Percentiles rank a stretch among this genome's conserved stretches.
Evolutionary conservation across 352 stramenopile genomes (phyloP).

Genomic region (Phytophthora nicotianae): DNA sequence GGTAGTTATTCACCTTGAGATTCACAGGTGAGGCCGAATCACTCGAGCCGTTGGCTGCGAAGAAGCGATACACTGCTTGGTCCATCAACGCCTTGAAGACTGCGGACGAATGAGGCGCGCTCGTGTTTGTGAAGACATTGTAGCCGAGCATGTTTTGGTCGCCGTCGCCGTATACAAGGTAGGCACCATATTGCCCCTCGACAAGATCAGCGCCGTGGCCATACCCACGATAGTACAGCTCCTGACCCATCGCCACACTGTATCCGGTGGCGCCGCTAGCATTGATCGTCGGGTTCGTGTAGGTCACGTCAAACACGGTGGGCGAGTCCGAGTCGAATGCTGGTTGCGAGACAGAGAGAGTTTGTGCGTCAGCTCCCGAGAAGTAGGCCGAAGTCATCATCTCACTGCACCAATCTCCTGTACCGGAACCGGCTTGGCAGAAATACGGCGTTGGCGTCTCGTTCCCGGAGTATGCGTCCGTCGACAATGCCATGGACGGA

Average conservation of each 20-base stretch:
- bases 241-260: constrained; percentile 43
- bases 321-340: constrained; percentile 38
- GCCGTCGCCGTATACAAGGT: constrained; percentile 43
- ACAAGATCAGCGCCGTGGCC: constrained; percentile 24
- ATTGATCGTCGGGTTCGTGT: constrained; percentile 42
- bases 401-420: constrained; percentile 37
- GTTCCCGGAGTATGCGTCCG: constrained; percentile 21
- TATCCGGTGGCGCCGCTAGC: constrained; percentile 42
- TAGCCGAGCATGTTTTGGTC: constrained; percentile 50
- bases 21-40: constrained; percentile 13
- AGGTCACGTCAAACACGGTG: constrained; percentile 46
- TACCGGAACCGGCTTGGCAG: constrained; percentile 30
- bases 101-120: constrained; percentile 38
- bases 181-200: constrained; percentile 44
- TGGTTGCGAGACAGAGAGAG: constrained; percentile 9
- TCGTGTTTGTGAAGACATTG: constrained; percentile 59
- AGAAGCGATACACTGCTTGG: constrained; percentile 54
- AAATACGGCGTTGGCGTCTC: constrained; percentile 45
- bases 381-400: constrained; percentile 43
- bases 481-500: constrained; percentile 36
- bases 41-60: constrained; percentile 34
- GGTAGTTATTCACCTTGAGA: constrained; percentile 59
- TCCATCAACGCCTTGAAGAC: constrained; percentile 69
- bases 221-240: constrained; percentile 52
- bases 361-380: constrained; percentile 45